These are phyloP conservation scores for Zasmidium cellare DNA, from an alignment of 2,329 filamentous ascomycete species.

Conservation along the genomic window DNA sequence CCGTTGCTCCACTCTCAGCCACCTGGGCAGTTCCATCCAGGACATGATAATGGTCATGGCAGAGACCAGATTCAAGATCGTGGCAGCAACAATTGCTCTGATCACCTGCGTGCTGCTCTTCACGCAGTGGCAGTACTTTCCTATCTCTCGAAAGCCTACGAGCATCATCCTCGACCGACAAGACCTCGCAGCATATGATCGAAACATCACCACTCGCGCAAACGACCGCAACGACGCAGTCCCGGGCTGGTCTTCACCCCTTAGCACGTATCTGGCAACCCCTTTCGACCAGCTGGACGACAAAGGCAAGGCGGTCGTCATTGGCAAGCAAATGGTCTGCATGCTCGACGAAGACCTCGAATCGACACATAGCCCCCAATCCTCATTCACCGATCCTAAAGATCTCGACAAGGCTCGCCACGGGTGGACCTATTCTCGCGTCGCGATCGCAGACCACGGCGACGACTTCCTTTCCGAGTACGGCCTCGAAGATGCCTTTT, in stretches of 20 bases:
- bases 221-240: constrained; percentile 1
- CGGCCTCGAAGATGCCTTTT: neutral
- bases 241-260: neutral
- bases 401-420: neutral
- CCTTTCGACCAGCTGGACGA: neutral
- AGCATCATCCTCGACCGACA: neutral
- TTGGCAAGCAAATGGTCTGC: neutral
- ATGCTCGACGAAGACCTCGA: neutral
- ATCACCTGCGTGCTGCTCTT: too few species aligned
- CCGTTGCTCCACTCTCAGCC: too few species aligned
- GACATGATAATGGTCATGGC: too few species aligned
- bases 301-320: neutral
- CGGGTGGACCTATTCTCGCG: neutral
- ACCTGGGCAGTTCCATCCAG: too few species aligned
- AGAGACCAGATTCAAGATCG: too few species aligned
- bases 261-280: neutral
- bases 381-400: neutral
- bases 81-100: too few species aligned
- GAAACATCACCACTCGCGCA: neutral
- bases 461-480: neutral
- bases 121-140: neutral
- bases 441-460: too few species aligned
- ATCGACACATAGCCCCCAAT: neutral
- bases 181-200: neutral
- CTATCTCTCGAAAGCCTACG: neutral